Base-by-base conservation (phyloP, 202 grass and related monocot genomes). In the Setaria viridis region DNA sequence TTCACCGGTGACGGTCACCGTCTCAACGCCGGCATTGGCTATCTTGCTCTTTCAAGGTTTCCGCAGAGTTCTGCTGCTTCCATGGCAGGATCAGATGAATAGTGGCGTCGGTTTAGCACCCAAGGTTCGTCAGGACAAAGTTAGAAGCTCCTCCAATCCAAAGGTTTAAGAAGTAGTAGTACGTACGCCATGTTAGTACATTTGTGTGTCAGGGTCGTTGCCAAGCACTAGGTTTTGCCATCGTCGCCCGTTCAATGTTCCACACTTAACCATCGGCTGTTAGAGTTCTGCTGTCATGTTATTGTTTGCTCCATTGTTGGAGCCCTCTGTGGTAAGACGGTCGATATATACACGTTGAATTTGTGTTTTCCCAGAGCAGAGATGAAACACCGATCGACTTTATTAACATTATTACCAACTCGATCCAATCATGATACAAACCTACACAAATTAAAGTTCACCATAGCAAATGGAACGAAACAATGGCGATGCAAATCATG, bases 281-380 rank as follows among this genome's bases (percentile, higher is more conserved):
- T 70, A 11, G 56, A 51, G 21, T 21, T 9, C 5, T 16, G 1
- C 35, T 35, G 32, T 59, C 25, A 46, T 78, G 53, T 85, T 85
- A 59, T 85, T 85, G 42, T 85, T 49, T 62, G 30, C 66, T 79
- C 71, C 32, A 2, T 6, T 45, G 8, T 3, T 78, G 32, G 13
- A 71, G 33, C 53, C 19, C 6, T 2, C 12, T 62, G 3, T 35
- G 13, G 14, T 71, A 32, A 33, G 21, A 51, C 15, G 49, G 13
- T 39, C 1, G 55, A 72, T 76, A 65, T 45, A 60, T 17, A 54
- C 50, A 53, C 14, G 13, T 54, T 54, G 13, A 17, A 54, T 54
- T 76, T 57, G n/a, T 17, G 12, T 57, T 5, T 54, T 76, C 6
- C 15, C 15, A 80, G 0, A 55, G 48, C 6, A 67, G 6, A 68